These are phyloP conservation scores for Sarocladium brachiariae DNA, from an alignment of 2,329 filamentous ascomycete genomes.

Conservation along the genomic window DNA sequence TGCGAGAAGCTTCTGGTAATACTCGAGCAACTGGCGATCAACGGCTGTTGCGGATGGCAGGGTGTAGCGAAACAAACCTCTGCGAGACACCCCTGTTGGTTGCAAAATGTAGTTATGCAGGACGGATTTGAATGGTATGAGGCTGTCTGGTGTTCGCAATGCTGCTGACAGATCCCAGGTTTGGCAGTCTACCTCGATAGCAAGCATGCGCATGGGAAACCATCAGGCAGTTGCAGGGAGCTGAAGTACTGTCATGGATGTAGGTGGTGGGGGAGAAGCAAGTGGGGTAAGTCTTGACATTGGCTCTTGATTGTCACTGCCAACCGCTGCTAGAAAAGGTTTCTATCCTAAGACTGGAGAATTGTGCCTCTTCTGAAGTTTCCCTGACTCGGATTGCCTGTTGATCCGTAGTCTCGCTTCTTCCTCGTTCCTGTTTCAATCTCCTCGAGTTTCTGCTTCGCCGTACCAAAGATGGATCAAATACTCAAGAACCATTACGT, in stretches of 20 bases:
- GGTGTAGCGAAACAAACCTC: not conserved
- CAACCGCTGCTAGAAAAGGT: too few species aligned
- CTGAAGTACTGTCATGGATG: not conserved
- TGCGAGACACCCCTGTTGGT: not conserved
- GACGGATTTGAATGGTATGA: not conserved
- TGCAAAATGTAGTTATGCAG: not conserved
- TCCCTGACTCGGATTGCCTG: too few species aligned
- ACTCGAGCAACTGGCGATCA: not conserved
- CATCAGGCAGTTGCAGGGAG: not conserved
- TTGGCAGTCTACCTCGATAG: not conserved
- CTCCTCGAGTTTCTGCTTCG: too few species aligned
- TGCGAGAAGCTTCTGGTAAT: conserved; percentile 8
- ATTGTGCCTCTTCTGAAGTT: too few species aligned
- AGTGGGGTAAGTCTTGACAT: conserved; percentile 6
- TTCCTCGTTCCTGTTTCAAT: too few species aligned
- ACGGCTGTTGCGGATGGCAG: not conserved
- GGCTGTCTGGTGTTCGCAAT: not conserved
- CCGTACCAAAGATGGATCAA: not conserved
- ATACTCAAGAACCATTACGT: not conserved
- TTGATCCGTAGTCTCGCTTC: too few species aligned
- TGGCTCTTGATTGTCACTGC: too few species aligned
- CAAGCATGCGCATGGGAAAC: too few species aligned
- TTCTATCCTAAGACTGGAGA: too few species aligned
- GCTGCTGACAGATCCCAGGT: not conserved
- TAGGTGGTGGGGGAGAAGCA: conserved; percentile 2